These are phyloP conservation scores for Ammopiptanthus mongolicus DNA, from an alignment of 306 rosid genomes.

Conservation along the genomic window DNA sequence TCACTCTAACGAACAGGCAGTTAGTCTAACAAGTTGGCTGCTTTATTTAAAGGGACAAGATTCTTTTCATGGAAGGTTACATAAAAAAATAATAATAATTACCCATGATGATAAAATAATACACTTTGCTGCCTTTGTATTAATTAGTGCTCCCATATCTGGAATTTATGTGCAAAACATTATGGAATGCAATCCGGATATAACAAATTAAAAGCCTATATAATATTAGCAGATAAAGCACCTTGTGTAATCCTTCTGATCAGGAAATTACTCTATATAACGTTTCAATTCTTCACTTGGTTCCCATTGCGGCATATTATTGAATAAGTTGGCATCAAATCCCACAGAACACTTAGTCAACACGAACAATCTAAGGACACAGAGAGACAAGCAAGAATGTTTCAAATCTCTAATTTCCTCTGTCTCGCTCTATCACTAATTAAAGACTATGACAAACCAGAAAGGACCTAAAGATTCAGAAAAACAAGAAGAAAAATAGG, in stretches of 20 bases:
- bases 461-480: neutral
- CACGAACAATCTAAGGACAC: neutral
- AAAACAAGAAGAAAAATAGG: neutral
- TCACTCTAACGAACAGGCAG: too few species aligned
- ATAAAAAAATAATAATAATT: neutral
- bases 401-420: neutral
- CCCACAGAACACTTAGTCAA: neutral
- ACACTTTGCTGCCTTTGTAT: neutral
- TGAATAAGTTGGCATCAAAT: neutral
- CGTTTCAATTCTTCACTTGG: neutral
- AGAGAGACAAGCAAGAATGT: neutral
- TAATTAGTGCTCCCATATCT: neutral
- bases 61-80: neutral
- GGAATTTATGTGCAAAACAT: neutral
- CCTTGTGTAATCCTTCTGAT: neutral
- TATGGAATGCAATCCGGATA: neutral
- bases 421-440: neutral
- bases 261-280: neutral
- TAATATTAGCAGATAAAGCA: neutral
- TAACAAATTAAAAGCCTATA: neutral
- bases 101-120: neutral
- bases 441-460: neutral
- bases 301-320: neutral
- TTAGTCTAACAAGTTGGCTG: neutral
- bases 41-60: neutral